A percentile compares a stretch with the other conserved stretches of the same genome.
These are phyloP conservation scores for Prototheca cutis DNA, from an alignment of 163 green algal species.

Conservation along the genomic window DNA sequence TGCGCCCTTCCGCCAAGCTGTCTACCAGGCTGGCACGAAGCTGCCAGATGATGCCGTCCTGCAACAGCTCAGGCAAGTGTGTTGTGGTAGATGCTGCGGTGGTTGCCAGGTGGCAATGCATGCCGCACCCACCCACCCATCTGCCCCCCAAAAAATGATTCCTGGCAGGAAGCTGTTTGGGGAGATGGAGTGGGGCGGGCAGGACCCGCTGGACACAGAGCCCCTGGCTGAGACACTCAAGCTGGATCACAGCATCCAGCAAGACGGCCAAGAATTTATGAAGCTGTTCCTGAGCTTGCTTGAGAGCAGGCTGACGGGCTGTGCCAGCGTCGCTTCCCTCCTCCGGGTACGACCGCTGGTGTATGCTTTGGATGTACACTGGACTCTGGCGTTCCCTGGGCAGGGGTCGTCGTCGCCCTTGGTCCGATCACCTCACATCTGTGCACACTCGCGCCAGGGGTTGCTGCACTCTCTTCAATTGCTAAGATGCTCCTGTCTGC, in stretches of 20 bases:
- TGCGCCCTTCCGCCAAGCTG: slow-evolving; percentile 40
- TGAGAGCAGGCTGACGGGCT: no score
- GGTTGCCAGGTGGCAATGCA: background rate
- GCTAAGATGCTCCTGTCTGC: no score
- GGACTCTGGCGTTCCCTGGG: no score
- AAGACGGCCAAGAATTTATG: slow-evolving; percentile 82
- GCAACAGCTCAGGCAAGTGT: slow-evolving; percentile 24
- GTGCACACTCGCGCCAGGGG: no score
- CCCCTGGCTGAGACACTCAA: slow-evolving; percentile 52
- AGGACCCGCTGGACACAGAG: slow-evolving; percentile 42
- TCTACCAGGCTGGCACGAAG: slow-evolving; percentile 31
- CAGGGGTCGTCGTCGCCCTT: no score
- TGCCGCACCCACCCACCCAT: background rate
- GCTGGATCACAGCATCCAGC: slow-evolving; percentile 62
- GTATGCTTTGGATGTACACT: no score
- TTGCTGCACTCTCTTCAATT: no score
- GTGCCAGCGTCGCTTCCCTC: no score
- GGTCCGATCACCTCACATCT: no score
- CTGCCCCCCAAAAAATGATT: no score
- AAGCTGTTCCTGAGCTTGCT: slow-evolving; percentile 74
- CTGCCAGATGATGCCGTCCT: slow-evolving; percentile 18
- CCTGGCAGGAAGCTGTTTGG: slow-evolving; percentile 49
- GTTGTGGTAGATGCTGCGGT: background rate
- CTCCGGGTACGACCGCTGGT: no score
- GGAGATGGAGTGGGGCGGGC: slow-evolving; percentile 42